These are phyloP conservation scores for Calocybe gangraenosa DNA, from an alignment of 768 basidiomycete species.

Conservation along the genomic window DNA sequence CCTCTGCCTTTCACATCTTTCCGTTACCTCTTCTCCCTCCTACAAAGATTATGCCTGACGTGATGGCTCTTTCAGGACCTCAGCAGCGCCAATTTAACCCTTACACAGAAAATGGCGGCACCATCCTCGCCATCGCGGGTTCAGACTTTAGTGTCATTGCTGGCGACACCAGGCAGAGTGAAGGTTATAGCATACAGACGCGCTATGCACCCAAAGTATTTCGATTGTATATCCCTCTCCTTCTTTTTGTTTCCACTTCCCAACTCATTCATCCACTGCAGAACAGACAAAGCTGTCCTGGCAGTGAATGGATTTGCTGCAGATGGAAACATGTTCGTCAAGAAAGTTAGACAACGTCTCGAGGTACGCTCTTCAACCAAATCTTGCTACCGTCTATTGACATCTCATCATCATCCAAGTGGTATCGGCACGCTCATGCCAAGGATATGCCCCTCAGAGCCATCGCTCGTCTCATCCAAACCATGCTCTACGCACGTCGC, in stretches of 20 bases:
- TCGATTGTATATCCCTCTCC: slow-evolving; percentile 61
- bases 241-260: background rate
- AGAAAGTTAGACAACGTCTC: slow-evolving; percentile 90
- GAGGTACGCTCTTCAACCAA: slow-evolving; percentile 65
- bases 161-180: slow-evolving; percentile 93
- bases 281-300: slow-evolving; percentile 88
- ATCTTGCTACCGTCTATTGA: background rate
- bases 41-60: slow-evolving; percentile 30
- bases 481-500: slow-evolving; percentile 92
- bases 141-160: slow-evolving; percentile 92
- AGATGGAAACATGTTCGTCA: slow-evolving; percentile 97
- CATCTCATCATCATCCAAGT: slow-evolving; percentile 43
- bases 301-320: slow-evolving; percentile 98
- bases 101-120: slow-evolving; percentile 92
- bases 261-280: slow-evolving; percentile 26
- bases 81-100: slow-evolving; percentile 76
- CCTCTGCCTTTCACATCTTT: slow-evolving; percentile 25
- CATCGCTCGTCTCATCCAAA: slow-evolving; percentile 97
- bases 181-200: slow-evolving; percentile 98
- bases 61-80: slow-evolving; percentile 32
- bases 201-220: slow-evolving; percentile 96
- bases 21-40: slow-evolving; percentile 18
- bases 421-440: slow-evolving; percentile 96
- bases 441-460: slow-evolving; percentile 97
- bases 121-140: slow-evolving; percentile 94